A percentile compares a stretch with the other conserved stretches of the same genome.
phyloP scores from a whole-genome alignment of 768 basidiomycete species.

The Tephrocybe sp. region DNA sequence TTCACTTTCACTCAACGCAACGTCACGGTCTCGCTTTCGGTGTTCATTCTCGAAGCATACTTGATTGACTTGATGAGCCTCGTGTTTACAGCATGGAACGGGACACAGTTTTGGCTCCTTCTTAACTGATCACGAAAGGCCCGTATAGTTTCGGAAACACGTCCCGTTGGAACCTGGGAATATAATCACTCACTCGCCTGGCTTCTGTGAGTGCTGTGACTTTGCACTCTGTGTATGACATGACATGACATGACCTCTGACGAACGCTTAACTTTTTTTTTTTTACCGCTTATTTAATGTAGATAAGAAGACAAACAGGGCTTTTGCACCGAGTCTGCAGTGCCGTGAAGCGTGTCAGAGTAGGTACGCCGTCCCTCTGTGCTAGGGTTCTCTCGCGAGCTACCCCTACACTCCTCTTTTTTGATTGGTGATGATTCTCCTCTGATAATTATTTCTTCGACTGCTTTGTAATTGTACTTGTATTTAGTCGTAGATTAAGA shows the following conservation, averaged over 20 bases:
- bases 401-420: too few species aligned
- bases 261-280: slow-evolving; percentile 6
- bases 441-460: too few species aligned
- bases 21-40: neutral
- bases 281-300: slow-evolving; percentile 7
- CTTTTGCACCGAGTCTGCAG: slow-evolving; percentile 87
- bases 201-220: slow-evolving; percentile 62
- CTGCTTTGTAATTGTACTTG: too few species aligned
- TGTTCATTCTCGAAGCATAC: slow-evolving; percentile 1
- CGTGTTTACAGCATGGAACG: slow-evolving; percentile 69
- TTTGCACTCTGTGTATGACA: slow-evolving; percentile 13
- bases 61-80: slow-evolving; percentile 12
- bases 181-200: slow-evolving; percentile 93
- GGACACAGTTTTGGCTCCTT: slow-evolving; percentile 90
- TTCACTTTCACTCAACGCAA: neutral
- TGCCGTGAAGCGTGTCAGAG: slow-evolving; percentile 62
- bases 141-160: slow-evolving; percentile 72
- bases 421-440: too few species aligned
- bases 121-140: slow-evolving; percentile 83
- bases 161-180: slow-evolving; percentile 80
- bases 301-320: slow-evolving; percentile 86
- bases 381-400: too few species aligned
- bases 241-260: slow-evolving; percentile 6
- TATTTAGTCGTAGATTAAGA: too few species aligned
- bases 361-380: slow-evolving; percentile 18